Evolutionary conservation across 768 basidiomycete species (phyloP).

Genomic region (Leccinum subtestaceum): DNA sequence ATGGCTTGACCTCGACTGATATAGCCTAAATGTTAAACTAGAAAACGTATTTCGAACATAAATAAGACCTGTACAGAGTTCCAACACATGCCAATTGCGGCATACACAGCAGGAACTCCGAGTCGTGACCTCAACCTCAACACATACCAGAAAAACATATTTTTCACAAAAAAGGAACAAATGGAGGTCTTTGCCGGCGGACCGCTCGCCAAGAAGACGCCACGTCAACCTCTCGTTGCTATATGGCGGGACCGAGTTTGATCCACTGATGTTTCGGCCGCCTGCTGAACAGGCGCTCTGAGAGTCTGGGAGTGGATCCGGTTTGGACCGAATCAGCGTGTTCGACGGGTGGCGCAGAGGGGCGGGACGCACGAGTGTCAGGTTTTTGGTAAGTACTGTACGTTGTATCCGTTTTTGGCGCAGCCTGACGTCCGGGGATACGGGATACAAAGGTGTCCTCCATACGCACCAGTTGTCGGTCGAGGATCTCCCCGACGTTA

Average conservation of each 20-base stretch:
- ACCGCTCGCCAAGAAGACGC: slow-evolving; percentile 33
- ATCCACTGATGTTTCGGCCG: slow-evolving; percentile 20
- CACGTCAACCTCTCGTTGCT: slow-evolving; percentile 29
- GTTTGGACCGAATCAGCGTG: slow-evolving; percentile 19
- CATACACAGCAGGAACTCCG: too few relatives aligned
- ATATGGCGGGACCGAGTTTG: slow-evolving; percentile 40
- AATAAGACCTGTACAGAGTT: too few relatives aligned
- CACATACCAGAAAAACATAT: too few relatives aligned
- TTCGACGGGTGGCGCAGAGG: slow-evolving; percentile 35
- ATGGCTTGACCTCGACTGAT: too few relatives aligned
- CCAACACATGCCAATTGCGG: too few relatives aligned
- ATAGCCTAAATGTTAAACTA: too few relatives aligned
- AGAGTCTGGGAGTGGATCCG: neutral
- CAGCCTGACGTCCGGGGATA: neutral
- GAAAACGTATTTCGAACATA: too few relatives aligned
- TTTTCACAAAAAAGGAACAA: neutral
- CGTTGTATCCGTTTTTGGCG: slow-evolving; percentile 33
- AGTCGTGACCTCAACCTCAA: too few relatives aligned
- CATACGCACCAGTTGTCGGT: slow-evolving; percentile 26
- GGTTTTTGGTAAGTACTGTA: too few relatives aligned
- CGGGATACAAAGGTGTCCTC: slow-evolving; percentile 7
- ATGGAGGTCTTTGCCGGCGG: slow-evolving; percentile 37
- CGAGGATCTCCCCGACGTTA: slow-evolving; percentile 36
- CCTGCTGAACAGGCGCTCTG: slow-evolving; percentile 17
- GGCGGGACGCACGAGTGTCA: slow-evolving; percentile 34